phyloP scores from a whole-genome alignment of 169 alveolate genomes.

The Babesia bigemina region DNA sequence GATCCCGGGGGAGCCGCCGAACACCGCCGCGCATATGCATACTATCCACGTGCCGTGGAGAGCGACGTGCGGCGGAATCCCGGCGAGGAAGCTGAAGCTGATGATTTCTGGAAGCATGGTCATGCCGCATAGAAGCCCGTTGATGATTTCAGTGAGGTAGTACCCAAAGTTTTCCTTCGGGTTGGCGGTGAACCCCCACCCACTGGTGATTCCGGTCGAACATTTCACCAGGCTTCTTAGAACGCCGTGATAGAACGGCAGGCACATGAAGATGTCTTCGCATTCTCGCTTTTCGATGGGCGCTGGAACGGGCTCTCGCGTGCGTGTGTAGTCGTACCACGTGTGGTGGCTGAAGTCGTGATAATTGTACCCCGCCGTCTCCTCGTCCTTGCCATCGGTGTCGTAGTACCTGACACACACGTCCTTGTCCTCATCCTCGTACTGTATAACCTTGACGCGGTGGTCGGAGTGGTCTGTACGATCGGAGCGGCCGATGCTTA shows the following conservation, averaged over 20 bases:
- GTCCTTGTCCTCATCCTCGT: conserved; percentile 50
- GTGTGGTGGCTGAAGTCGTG: conserved; percentile 68
- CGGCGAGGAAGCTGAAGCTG: conserved; percentile 80
- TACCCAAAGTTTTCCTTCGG: conserved; percentile 62
- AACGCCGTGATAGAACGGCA: conserved; percentile 54
- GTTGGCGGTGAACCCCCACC: conserved; percentile 50
- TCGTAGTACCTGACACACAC: conserved; percentile 56
- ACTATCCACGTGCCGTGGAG: conserved; percentile 80
- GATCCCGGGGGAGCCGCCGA: conserved; percentile 83
- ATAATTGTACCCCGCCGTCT: conserved; percentile 56
- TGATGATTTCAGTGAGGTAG: conserved; percentile 74
- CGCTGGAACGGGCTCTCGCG: conserved; percentile 52
- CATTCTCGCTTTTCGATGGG: conserved; percentile 49
- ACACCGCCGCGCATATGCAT: conserved; percentile 75
- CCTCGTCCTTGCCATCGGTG: conserved; percentile 28
- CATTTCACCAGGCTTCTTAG: conserved; percentile 42
- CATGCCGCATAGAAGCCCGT: conserved; percentile 78
- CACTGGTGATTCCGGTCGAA: conserved; percentile 37
- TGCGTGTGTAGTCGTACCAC: conserved; percentile 67
- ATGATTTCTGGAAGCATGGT: conserved; percentile 83
- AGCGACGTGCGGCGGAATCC: conserved; percentile 79
- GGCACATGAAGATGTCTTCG: conserved; percentile 59
- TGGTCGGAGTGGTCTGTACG: conserved; percentile 19
- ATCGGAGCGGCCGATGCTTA: neutral
- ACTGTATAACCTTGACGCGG: conserved; percentile 43